Evolutionary conservation across 1,284 basidiomycete genomes (phyloP), one percentile per base, ranked within the genome.

Genomic region (Neolentinus lepideus): DNA sequence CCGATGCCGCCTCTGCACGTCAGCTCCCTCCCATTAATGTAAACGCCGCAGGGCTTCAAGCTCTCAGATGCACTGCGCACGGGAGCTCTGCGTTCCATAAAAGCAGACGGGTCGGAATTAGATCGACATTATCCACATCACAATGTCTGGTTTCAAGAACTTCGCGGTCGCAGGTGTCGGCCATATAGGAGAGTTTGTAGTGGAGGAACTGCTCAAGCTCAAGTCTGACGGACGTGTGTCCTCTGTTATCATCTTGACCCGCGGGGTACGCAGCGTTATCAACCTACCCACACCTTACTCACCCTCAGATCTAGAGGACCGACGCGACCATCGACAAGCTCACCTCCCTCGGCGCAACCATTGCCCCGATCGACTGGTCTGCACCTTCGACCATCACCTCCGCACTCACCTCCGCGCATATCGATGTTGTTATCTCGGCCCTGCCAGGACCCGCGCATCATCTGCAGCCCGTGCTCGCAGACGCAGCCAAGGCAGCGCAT

Each of bases 401-500:
- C 2, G 60, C 58, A 3, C 38, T 43, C 8, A 43, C 38, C 16
- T 6, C 8, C 19, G 38, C 33, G 9, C 54, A 57, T 14, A 53
- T 65, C 26, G 62, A 68, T 21, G 66, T 63, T 2, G 58, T 67
- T 31, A 56, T 68, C 21, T 63, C 61, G 21, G 60, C 65, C 2
- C 19, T 68, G 2, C 1, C 2, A 62, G 56, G 3, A 29, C 62
- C 19, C 53, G 50, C 4, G 31, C 52, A 3, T 66, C 52, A 50
- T 4, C 27, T 51, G 3, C 67, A 70, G 58, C 46, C 53, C 2
- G 24, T 58, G 0, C 53, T 68, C 22, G 65, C 62, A 8, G 59
- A 63, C 10, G 64, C 65, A 0, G 62, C 67, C 4, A 67, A 69
- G 55, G 56, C 54, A 4, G 65, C 66, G 0, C 66, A 63, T 12